A percentile compares a stretch with the other conserved stretches of the same genome.
These are phyloP conservation scores for Diaporthe velutina DNA, from an alignment of 2,329 filamentous ascomycete genomes.

Conservation along the genomic window DNA sequence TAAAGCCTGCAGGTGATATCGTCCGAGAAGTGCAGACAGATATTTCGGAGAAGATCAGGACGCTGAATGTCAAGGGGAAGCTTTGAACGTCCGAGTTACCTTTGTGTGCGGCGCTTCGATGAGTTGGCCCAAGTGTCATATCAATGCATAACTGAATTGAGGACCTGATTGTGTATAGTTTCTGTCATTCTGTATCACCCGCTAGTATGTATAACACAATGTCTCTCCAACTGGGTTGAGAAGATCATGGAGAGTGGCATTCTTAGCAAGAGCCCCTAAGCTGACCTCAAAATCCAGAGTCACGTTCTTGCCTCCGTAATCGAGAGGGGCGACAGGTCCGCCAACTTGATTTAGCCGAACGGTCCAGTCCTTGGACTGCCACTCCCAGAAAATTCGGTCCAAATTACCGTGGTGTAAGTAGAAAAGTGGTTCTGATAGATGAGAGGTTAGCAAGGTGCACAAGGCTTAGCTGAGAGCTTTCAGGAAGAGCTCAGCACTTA, in stretches of 20 bases:
- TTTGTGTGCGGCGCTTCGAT: background rate
- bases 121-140: no score
- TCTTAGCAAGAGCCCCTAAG: background rate
- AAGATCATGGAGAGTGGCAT: background rate
- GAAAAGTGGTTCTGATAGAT: background rate
- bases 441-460: background rate
- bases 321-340: background rate
- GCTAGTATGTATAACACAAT: background rate
- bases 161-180: background rate
- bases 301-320: background rate
- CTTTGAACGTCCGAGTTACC: background rate
- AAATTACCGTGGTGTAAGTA: background rate
- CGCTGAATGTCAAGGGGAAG: background rate
- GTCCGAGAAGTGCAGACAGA: slow-evolving; percentile 50
- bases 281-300: background rate
- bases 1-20: slow-evolving; percentile 55
- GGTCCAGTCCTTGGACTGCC: background rate
- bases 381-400: background rate
- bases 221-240: background rate
- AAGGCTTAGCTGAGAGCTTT: background rate
- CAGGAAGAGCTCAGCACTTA: background rate
- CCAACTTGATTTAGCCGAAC: background rate
- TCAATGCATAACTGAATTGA: no score
- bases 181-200: background rate
- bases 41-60: slow-evolving; percentile 42